phyloP scores from a whole-genome alignment of 371 early-diverging fungal genomes.

The Mucor circinelloides region DNA sequence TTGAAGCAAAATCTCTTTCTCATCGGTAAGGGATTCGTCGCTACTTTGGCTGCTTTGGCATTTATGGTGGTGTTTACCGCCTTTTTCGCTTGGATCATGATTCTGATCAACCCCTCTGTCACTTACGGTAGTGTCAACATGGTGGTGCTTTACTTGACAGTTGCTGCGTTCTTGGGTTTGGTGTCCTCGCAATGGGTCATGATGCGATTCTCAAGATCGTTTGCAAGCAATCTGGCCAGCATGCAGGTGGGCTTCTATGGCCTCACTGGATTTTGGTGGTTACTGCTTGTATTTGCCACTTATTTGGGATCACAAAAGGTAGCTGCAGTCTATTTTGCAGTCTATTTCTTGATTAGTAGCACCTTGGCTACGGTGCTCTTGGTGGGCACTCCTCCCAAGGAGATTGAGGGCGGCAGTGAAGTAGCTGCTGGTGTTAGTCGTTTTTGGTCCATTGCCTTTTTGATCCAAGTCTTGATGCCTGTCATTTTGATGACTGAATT shows the following conservation, averaged over 20 bases:
- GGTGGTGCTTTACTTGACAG: slow-evolving; percentile 15
- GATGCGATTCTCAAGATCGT: not conserved
- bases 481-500: slow-evolving; percentile 44
- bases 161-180: slow-evolving; percentile 26
- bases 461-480: slow-evolving; percentile 42
- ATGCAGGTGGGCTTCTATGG: slow-evolving; percentile 28
- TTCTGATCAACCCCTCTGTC: slow-evolving; percentile 29
- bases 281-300: slow-evolving; percentile 36
- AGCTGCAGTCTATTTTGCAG: slow-evolving; percentile 39
- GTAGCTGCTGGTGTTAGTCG: not conserved
- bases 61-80: slow-evolving; percentile 14
- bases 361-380: slow-evolving; percentile 33
- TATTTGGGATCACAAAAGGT: slow-evolving; percentile 25
- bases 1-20: not conserved
- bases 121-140: slow-evolving; percentile 31
- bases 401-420: not conserved
- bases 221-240: not conserved
- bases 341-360: slow-evolving; percentile 45
- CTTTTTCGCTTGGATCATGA: slow-evolving; percentile 14
- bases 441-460: slow-evolving; percentile 33
- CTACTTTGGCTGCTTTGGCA: slow-evolving; percentile 12
- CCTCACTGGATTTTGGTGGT: slow-evolving; percentile 51
- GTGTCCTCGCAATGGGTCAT: slow-evolving; percentile 23
- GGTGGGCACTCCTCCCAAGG: not conserved
- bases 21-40: slow-evolving; percentile 17